phyloP scores from a whole-genome alignment of 805 yeast species.

The Teunomyces gatunensis region DNA sequence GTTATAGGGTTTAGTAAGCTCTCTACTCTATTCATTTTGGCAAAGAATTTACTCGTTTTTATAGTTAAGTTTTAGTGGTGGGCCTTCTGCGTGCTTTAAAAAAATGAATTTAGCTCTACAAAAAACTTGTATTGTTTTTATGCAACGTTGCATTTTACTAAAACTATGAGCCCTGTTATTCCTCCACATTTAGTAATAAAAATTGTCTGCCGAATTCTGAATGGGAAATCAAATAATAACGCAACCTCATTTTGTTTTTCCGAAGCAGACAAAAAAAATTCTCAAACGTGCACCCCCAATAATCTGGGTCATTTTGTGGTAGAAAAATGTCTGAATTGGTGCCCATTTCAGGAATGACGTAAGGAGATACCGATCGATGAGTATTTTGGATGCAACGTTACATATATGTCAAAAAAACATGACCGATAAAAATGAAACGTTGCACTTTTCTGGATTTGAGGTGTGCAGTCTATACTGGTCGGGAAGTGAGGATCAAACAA shows the following conservation, averaged over 20 bases:
- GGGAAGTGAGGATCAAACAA: too few relatives aligned
- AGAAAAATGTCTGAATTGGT: neutral
- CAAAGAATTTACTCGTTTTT: neutral
- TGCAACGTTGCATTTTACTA: conserved; percentile 5
- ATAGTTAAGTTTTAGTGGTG: neutral
- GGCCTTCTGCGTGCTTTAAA: neutral
- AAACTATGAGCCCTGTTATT: neutral
- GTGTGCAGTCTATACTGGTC: too few relatives aligned
- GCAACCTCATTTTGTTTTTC: neutral
- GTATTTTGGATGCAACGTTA: conserved; percentile 11
- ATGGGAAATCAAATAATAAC: neutral
- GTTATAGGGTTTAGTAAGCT: conserved; percentile 21
- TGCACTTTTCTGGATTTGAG: neutral
- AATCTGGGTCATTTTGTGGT: too few relatives aligned
- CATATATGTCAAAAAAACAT: neutral
- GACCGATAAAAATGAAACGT: neutral
- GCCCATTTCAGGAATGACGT: neutral
- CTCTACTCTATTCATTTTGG: conserved; percentile 12
- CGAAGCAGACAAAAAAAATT: neutral
- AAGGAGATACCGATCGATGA: neutral
- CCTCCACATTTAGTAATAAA: conserved; percentile 1
- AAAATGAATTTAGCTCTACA: neutral
- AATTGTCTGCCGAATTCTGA: neutral
- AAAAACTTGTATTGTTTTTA: neutral
- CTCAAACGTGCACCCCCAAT: neutral